Evolutionary conservation across 371 early-diverging fungal species (phyloP), one percentile per base, ranked within the genome.

Genomic region (Mucor lusitanicus): DNA sequence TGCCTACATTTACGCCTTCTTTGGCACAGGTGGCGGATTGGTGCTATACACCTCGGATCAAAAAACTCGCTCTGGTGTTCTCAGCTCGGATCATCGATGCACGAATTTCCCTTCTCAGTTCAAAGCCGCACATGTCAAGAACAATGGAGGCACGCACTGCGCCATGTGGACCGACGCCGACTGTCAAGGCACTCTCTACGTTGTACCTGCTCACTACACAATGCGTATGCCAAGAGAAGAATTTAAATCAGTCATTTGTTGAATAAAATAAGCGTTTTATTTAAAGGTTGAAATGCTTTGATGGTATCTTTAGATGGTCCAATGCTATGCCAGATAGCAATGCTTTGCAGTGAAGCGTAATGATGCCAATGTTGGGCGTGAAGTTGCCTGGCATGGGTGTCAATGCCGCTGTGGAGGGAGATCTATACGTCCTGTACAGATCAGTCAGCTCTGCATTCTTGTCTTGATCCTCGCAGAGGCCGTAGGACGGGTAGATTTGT

Each of bases 201-300:
- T 81, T 17, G 76, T 77, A 2, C 82, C 82, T 12, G 79, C 82
- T 25, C 82, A 79, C 66, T 81, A 79, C 39, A 65, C 60, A 11
- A 74, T 81, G 35, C 33, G 70, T 44, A 64, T 74, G 44, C 82
- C 82, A 9, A 50, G 35, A 27, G 68, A 53, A 13, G 33, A 44
- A 15, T 72, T 77, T 44, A 54, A 66, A 46, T 81, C 82, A 13
- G 71, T 68, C 13, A 62, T 68, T 63, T 63, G 63, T 53, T 62
- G 42, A 61, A 44, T 55, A 32, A 39, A 19, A 7, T 8, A 3
- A 39, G 44, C 11, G 0, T 30, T 21, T 33, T 53, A 35, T 37
- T 35, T 53, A 9, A 21, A 37, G n/a, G 1, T n/a, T 58, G 17
- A 48, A 57, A 19, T 33, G 42, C 15, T 61, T 54, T 42, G 17